Evolutionary conservation across 805 yeast genomes (phyloP).

Genomic region (Pichia insulana): DNA sequence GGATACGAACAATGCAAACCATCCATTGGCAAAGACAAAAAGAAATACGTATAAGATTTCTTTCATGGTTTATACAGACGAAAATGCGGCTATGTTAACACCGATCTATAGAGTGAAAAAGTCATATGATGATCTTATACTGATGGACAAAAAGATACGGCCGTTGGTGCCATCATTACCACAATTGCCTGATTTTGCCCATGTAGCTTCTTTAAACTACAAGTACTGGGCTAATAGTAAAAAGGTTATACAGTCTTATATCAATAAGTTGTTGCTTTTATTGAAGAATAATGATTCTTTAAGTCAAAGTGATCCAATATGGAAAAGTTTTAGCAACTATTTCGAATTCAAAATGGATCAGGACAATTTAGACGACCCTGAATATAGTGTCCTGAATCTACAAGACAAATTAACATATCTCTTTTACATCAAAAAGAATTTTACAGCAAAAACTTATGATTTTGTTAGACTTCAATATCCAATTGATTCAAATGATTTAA

Average conservation of each 20-base stretch:
- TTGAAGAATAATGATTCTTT: constrained; percentile 9
- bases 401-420: constrained; percentile 15
- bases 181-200: constrained; percentile 23
- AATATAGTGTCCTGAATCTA: constrained; percentile 9
- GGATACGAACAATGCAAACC: constrained; percentile 14
- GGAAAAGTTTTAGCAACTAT: constrained; percentile 21
- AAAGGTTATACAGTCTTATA: constrained; percentile 23
- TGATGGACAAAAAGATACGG: constrained; percentile 54
- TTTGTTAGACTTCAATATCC: constrained; percentile 5
- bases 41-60: constrained; percentile 52
- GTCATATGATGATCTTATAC: constrained; percentile 46
- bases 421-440: constrained; percentile 17
- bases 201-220: constrained; percentile 22
- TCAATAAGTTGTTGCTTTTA: constrained; percentile 18
- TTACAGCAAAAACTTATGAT: constrained; percentile 13
- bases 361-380: constrained; percentile 1
- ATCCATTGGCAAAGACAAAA: constrained; percentile 16
- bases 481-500: constrained; percentile 6
- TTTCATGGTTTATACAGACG: constrained; percentile 56
- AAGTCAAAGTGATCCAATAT: constrained; percentile 14
- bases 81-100: constrained; percentile 45
- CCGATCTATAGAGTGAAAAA: constrained; percentile 61
- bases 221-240: constrained; percentile 28
- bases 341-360: constrained; percentile 19
- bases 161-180: constrained; percentile 27